Conservation (phyloP, 768 basidiomycete genomes). For the Psilocybe azurescens region DNA sequence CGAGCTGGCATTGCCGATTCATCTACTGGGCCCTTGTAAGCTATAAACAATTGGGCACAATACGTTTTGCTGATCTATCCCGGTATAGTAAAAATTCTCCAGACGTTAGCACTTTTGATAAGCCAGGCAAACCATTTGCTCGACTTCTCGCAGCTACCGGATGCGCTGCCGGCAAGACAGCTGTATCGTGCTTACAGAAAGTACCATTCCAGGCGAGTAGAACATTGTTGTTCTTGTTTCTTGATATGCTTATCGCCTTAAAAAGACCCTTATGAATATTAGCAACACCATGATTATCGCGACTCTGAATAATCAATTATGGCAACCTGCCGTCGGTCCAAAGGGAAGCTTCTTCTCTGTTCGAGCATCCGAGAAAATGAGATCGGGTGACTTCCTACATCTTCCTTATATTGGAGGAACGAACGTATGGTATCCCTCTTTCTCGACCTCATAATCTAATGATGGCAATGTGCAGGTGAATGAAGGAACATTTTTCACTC, state of each 20-base stretch:
- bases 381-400: constrained; percentile 53
- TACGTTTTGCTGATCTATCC: background rate
- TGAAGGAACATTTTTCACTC: constrained; percentile 55
- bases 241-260: background rate
- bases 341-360: constrained; percentile 52
- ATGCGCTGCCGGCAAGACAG: constrained; percentile 41
- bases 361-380: constrained; percentile 49
- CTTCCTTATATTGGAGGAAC: constrained; percentile 62
- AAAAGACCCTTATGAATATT: constrained; percentile 52
- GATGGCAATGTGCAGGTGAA: constrained; percentile 43
- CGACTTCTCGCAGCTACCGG: constrained; percentile 50
- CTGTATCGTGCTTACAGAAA: constrained; percentile 49
- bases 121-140: constrained; percentile 54
- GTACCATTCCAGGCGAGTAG: constrained; percentile 48
- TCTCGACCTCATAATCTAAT: background rate
- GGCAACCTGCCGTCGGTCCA: constrained; percentile 61
- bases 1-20: constrained; percentile 60
- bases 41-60: background rate
- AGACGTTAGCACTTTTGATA: constrained; percentile 49
- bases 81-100: constrained; percentile 56
- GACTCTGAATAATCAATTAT: constrained; percentile 57
- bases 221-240: background rate
- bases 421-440: constrained; percentile 41
- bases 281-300: constrained; percentile 49
- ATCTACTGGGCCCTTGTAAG: constrained; percentile 59